Evolutionary conservation across 768 basidiomycete genomes (phyloP).

Genomic region (Candolleomyces eurysporus): DNA sequence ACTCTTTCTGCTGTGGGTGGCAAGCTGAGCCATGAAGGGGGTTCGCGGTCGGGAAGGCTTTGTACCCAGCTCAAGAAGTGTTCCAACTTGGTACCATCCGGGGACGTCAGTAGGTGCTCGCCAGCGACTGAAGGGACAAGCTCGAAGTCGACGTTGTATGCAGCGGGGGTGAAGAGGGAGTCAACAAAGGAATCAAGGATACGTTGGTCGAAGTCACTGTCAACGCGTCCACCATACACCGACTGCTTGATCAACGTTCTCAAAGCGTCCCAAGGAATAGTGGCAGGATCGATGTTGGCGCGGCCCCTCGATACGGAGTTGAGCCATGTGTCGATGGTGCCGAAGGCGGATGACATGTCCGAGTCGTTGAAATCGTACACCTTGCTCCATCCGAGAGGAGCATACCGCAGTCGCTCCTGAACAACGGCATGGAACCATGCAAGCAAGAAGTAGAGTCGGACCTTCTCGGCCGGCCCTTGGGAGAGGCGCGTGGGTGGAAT

Average conservation of each 20-base stretch:
- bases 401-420: conserved; percentile 94
- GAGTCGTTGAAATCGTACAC: conserved; percentile 99
- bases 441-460: conserved; percentile 90
- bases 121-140: conserved; percentile 69
- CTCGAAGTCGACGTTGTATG: conserved; percentile 93
- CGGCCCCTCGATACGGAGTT: conserved; percentile 77
- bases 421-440: conserved; percentile 99
- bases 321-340: conserved; percentile 92
- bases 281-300: conserved; percentile 87
- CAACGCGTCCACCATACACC: conserved; percentile 91
- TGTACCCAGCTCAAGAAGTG: conserved; percentile 92
- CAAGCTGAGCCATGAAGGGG: conserved; percentile 91
- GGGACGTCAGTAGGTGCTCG: conserved; percentile 60
- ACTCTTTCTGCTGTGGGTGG: conserved; percentile 91
- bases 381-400: conserved; percentile 96
- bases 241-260: conserved; percentile 92
- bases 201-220: conserved; percentile 93
- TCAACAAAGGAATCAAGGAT: conserved; percentile 94
- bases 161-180: conserved; percentile 77
- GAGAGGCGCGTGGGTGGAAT: conserved; percentile 70
- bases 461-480: conserved; percentile 90
- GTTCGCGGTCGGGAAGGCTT: conserved; percentile 86
- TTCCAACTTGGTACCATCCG: conserved; percentile 90
- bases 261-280: conserved; percentile 95
- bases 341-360: conserved; percentile 90